phyloP scores from a whole-genome alignment of 192 early-diverging fungal genomes.

The Linnemannia zychae region DNA sequence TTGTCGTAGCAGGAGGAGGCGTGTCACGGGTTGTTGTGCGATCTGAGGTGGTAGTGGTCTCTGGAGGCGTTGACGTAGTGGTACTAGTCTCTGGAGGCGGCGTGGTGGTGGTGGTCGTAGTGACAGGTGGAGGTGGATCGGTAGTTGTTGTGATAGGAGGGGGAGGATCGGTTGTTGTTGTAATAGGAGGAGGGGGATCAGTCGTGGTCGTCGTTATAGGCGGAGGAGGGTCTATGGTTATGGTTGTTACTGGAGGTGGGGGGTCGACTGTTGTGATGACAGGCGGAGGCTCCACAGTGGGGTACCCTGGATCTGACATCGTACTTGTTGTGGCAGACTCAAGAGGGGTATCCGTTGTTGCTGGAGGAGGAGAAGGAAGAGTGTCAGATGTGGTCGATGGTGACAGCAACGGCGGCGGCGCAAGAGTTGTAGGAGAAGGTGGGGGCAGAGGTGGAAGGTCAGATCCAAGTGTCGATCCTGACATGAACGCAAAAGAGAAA shows the following conservation, averaged over 20 bases:
- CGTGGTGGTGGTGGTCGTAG: not conserved
- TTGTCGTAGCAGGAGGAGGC: not conserved
- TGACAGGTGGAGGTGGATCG: not conserved
- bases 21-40: not conserved
- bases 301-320: not conserved
- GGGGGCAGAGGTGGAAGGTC: not conserved
- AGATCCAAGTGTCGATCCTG: not conserved
- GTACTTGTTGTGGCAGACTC: not conserved
- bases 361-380: not conserved
- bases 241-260: slow-evolving; percentile 14
- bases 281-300: not conserved
- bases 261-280: not conserved
- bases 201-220: not conserved
- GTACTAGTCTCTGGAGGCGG: not conserved
- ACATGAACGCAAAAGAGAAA: slow-evolving; percentile 3
- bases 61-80: not conserved
- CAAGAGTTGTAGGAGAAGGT: not conserved
- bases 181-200: not conserved
- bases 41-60: not conserved
- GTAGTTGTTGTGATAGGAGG: not conserved
- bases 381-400: not conserved
- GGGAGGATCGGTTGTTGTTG: slow-evolving; percentile 4
- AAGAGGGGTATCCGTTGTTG: not conserved
- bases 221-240: not conserved
- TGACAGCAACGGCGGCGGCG: not conserved